Base-by-base conservation (phyloP, 23 red algal genomes). In the Agarophyton chilense region DNA sequence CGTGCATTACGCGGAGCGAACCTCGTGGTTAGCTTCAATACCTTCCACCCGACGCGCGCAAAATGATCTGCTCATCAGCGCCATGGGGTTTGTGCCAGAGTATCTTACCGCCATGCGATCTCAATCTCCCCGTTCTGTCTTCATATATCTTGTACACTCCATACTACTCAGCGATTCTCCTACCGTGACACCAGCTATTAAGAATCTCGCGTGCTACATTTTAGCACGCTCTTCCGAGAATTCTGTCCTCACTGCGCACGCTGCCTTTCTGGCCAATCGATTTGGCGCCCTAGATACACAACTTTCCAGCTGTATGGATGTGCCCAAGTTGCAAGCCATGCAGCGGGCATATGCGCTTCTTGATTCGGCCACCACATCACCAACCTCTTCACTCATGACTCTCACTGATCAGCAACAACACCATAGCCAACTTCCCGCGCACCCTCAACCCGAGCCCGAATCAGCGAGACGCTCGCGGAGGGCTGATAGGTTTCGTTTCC, bases 201-300 rank as follows among this genome's bases (percentile, higher is more conserved):
- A 80, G 55, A 39, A 67, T 55, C 44, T 91, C 25, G 58, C 72
- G 33, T 68, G 76, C 38, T 91, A 81, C 52, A 77, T 92, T 26
- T 24, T 92, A 10, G 89, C 89, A 3, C 61, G 78, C 29, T 32
- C 24, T 25, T 66, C 79, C 0, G 89, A 92, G 77, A 92, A 92
- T 55, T 43, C 89, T 2, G 68, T 77, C 16, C 78, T 92, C 62
- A 78, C 89, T 47, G 89, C 89, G 21, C 89, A 92, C 39, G 51
- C 78, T 38, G 89, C 89, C 1, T 92, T 77, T 65, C 25, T 84
- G 55, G 89, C 89, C 16, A 45, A 92, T 67, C 89, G 79, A 42
- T 92, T 77, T 67, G 89, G 78, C 22, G 78, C 78, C 3, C 78
- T 58, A 22, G 87, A 66, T 50, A 39, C 11, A 10, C 87, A 91